Percentiles rank a stretch among this genome's conserved stretches.
Evolutionary conservation across 805 yeast species (phyloP).

Genomic region (Metschnikowia baotianmanensis): DNA sequence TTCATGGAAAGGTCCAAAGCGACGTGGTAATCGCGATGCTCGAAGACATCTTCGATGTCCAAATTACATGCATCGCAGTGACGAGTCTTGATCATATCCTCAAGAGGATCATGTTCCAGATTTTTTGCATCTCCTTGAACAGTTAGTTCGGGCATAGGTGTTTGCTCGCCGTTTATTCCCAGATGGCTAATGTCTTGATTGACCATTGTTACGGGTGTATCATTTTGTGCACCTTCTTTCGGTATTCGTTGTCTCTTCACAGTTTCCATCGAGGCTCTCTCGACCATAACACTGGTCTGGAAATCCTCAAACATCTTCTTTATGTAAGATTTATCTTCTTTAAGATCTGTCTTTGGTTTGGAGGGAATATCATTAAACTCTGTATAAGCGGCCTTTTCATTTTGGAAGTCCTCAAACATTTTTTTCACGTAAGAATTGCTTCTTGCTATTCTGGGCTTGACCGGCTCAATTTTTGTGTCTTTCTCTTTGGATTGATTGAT

Average conservation of each 20-base stretch:
- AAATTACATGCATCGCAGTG: constrained; percentile 29
- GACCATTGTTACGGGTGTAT: background rate
- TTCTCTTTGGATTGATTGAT: constrained; percentile 7
- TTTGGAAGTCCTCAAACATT: constrained; percentile 22
- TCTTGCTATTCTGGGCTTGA: constrained; percentile 5
- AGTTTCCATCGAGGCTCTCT: constrained; percentile 8
- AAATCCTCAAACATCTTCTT: constrained; percentile 25
- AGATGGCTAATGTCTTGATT: no score
- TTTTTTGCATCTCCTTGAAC: no score
- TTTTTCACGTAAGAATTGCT: constrained; percentile 22
- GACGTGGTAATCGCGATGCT: constrained; percentile 55
- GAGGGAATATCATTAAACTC: background rate
- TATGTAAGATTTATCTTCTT: constrained; percentile 21
- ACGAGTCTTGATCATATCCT: constrained; percentile 19
- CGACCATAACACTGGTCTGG: constrained; percentile 10
- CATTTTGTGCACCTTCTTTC: background rate
- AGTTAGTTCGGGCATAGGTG: no score
- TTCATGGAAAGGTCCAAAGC: constrained; percentile 49
- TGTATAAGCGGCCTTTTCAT: background rate
- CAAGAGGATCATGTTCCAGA: constrained; percentile 13
- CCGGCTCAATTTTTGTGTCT: background rate
- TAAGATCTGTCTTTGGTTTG: constrained; percentile 8
- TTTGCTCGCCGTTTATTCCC: background rate
- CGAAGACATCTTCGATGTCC: constrained; percentile 33
- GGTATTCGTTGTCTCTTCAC: constrained; percentile 6